Conservation (phyloP, 371 early-diverging fungal genomes). For the Rozella allomycis region DNA sequence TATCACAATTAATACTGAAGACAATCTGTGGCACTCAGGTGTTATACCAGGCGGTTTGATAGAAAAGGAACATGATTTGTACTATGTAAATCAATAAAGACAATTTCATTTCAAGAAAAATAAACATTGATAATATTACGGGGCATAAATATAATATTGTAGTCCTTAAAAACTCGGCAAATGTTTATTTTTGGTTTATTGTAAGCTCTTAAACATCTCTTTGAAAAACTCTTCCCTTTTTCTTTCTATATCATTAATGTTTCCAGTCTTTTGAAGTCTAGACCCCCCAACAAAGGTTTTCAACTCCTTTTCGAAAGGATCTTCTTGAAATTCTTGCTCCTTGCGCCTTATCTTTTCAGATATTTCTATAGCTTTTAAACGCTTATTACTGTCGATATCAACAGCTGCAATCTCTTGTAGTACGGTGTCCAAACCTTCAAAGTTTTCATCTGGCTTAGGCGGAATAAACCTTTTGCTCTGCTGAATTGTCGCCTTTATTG, state of each 20-base stretch:
- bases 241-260: conserved; percentile 39
- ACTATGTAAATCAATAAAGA: too few relatives aligned
- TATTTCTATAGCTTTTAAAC: conserved; percentile 41
- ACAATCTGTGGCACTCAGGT: too few relatives aligned
- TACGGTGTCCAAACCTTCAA: conserved; percentile 32
- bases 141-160: too few relatives aligned
- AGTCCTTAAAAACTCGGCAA: too few relatives aligned
- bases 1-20: too few relatives aligned
- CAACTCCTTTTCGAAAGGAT: conserved; percentile 48
- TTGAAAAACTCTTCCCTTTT: conserved; percentile 32
- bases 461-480: conserved; percentile 34
- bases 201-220: too few relatives aligned
- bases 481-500: conserved; percentile 10
- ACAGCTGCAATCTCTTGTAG: conserved; percentile 42
- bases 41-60: too few relatives aligned
- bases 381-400: conserved; percentile 35
- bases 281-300: conserved; percentile 34
- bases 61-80: too few relatives aligned
- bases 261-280: conserved; percentile 43
- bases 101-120: too few relatives aligned
- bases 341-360: conserved; percentile 38
- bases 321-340: conserved; percentile 35
- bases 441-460: conserved; percentile 35
- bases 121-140: too few relatives aligned
- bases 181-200: too few relatives aligned